Evolutionary conservation across 306 rosid species (phyloP).

Genomic region (Rosa multiflora): DNA sequence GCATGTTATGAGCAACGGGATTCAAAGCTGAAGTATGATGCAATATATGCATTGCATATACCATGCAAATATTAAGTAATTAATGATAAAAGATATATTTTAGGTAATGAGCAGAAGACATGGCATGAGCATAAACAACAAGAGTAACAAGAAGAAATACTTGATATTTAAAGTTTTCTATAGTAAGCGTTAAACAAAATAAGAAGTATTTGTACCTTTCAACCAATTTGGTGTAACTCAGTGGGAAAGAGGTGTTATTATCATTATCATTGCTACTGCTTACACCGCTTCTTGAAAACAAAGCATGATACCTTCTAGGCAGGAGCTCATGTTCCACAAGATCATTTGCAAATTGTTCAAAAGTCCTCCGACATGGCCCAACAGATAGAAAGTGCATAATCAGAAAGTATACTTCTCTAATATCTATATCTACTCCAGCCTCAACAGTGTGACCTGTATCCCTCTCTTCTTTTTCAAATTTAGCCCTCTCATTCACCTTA

Average conservation of each 20-base stretch:
- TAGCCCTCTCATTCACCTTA: constrained; percentile 53
- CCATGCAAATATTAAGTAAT: not conserved
- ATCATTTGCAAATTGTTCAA: constrained; percentile 58
- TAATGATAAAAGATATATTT: not conserved
- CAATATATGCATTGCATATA: not conserved
- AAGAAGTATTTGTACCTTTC: constrained; percentile 54
- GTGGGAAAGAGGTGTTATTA: constrained; percentile 67
- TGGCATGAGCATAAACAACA: constrained; percentile 4
- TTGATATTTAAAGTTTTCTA: not conserved
- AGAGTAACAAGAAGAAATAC: not conserved
- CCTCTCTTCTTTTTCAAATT: constrained; percentile 28
- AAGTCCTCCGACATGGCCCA: constrained; percentile 79
- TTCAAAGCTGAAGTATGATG: not conserved
- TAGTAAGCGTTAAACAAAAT: not conserved
- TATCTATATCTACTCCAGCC: constrained; percentile 60
- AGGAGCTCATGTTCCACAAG: constrained; percentile 77
- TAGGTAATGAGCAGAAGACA: not conserved
- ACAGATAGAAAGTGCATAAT: constrained; percentile 75
- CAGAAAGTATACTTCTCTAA: constrained; percentile 72
- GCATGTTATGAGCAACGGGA: not conserved
- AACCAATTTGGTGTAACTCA: constrained; percentile 52
- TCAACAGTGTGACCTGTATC: constrained; percentile 32
- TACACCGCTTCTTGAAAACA: constrained; percentile 69
- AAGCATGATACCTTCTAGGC: constrained; percentile 91
- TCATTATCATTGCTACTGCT: constrained; percentile 39